These are phyloP conservation scores for Ophiostoma pallidulum DNA, from an alignment of 2,329 filamentous ascomycete genomes.

Conservation along the genomic window DNA sequence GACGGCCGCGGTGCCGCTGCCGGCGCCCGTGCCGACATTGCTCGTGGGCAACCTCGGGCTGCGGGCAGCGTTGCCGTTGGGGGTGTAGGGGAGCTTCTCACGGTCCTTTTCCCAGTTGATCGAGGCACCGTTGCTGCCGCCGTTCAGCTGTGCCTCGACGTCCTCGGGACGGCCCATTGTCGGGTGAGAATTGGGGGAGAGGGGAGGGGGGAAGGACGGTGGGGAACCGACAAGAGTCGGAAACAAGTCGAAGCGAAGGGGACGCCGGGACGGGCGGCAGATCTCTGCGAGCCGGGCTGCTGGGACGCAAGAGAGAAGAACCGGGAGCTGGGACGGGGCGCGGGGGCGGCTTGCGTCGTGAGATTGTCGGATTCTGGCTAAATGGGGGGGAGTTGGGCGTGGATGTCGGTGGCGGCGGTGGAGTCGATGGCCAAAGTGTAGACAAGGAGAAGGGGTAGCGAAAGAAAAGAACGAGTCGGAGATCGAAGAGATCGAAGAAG, in stretches of 20 bases:
- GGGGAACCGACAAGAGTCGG: no score
- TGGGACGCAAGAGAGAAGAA: not conserved
- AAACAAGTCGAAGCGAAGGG: not conserved
- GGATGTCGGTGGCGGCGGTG: not conserved
- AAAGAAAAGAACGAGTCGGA: not conserved
- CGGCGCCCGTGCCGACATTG: not conserved
- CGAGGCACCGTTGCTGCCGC: not conserved
- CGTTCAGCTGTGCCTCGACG: conserved; percentile 18
- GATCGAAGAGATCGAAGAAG: not conserved
- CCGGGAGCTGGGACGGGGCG: not conserved
- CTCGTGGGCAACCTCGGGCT: not conserved
- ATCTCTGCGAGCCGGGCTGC: not conserved
- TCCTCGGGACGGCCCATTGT: conserved; percentile 10
- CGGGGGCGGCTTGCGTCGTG: no score
- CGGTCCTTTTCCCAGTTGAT: conserved; percentile 7
- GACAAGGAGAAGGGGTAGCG: not conserved
- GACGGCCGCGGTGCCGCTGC: not conserved
- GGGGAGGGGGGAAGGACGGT: not conserved
- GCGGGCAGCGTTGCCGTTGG: not conserved
- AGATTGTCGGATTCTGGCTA: not conserved
- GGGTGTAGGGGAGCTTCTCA: not conserved
- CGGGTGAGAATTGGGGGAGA: not conserved
- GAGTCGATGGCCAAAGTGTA: not conserved
- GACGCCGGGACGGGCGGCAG: not conserved
- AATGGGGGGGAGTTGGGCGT: not conserved